Conservation (phyloP, 805 yeast genomes). For the Wickerhamomyces kurtzmanii region DNA sequence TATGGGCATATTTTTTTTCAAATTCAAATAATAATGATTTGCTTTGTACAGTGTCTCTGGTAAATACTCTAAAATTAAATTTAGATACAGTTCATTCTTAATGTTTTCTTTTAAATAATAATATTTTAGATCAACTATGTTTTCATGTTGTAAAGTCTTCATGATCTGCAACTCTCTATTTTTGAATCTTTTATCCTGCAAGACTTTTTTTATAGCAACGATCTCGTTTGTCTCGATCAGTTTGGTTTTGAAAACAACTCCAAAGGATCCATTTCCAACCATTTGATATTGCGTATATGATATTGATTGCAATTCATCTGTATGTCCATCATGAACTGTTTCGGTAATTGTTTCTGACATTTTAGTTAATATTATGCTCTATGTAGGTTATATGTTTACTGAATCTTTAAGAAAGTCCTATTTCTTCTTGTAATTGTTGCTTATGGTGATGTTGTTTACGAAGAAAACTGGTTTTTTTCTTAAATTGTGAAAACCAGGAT, state of each 20-base stretch:
- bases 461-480: too few species aligned
- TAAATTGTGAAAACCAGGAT: too few species aligned
- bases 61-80: constrained; percentile 81
- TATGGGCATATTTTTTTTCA: constrained; percentile 74
- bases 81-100: constrained; percentile 63
- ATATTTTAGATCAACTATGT: constrained; percentile 80
- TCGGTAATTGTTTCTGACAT: too few species aligned
- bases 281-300: too few species aligned
- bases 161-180: constrained; percentile 93
- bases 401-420: too few species aligned
- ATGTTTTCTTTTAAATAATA: constrained; percentile 49
- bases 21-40: constrained; percentile 71
- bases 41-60: constrained; percentile 97
- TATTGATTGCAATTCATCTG: too few species aligned
- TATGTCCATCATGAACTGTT: too few species aligned
- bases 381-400: too few species aligned
- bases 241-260: constrained; percentile 88
- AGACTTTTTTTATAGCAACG: constrained; percentile 93
- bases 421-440: too few species aligned
- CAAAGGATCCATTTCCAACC: constrained; percentile 99
- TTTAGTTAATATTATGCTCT: too few species aligned
- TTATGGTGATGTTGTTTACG: too few species aligned
- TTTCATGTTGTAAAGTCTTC: constrained; percentile 80
- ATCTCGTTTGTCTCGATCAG: constrained; percentile 63
- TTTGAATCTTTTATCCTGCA: constrained; percentile 90